A percentile compares a stretch with the other conserved stretches of the same genome.
Evolutionary conservation across 169 alveolate species (phyloP).

Genomic region (Eimeria zaria): DNA sequence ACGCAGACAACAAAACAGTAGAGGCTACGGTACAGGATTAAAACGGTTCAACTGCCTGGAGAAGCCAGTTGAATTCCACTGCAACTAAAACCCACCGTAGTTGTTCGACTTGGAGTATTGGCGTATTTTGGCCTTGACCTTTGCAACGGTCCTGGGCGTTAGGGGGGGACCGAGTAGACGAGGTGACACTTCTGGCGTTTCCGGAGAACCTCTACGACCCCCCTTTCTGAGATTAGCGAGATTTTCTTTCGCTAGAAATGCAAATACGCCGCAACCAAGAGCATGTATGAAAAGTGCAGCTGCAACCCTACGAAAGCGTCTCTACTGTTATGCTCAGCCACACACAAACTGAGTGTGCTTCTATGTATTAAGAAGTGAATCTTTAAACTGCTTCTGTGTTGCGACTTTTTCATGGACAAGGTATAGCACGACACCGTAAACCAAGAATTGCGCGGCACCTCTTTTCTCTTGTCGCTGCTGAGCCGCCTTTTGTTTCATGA

Average conservation of each 20-base stretch:
- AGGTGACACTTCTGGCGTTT: constrained; percentile 58
- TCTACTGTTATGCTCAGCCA: neutral
- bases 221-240: neutral
- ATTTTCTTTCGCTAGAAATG: neutral
- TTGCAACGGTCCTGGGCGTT: constrained; percentile 61
- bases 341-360: neutral
- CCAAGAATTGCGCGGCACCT: neutral
- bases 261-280: neutral
- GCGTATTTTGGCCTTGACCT: constrained; percentile 59
- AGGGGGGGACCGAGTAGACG: constrained; percentile 32
- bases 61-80: neutral
- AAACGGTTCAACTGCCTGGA: neutral
- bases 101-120: constrained; percentile 32
- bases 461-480: constrained; percentile 26
- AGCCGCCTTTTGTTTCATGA: constrained; percentile 11
- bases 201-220: neutral
- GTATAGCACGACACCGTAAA: neutral
- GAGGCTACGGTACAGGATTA: neutral
- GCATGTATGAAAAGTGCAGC: neutral
- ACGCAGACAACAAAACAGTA: neutral
- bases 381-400: neutral
- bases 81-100: constrained; percentile 26
- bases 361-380: neutral
- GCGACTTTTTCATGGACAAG: neutral
- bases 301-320: neutral